Base-by-base conservation (phyloP, 2,329 filamentous ascomycete genomes). In the Achaetomium macrosporum region DNA sequence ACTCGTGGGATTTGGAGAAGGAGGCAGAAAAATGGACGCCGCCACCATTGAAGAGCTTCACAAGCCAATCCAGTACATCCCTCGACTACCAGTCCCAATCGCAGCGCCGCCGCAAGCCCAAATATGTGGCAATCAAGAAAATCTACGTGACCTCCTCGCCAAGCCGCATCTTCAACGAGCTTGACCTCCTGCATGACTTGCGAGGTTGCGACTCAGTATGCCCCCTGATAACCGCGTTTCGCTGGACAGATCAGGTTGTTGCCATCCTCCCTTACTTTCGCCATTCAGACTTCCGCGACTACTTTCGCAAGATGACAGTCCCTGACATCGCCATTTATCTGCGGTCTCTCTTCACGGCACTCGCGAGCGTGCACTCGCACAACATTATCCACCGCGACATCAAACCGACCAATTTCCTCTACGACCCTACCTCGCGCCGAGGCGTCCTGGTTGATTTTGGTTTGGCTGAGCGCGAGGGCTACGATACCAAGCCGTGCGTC, bases 71-170 rank as follows among this genome's bases (percentile, higher is more conserved):
- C 19, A 51, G 46, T 39, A 44, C 42, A 12, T 42, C 47, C 0
- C 41, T 52, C 44, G 50, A 50, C 15, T 46, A 51, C 37, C 37
- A 15, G 35, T 33, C 45, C 68, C 63, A 65, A 41, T 61, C 60
- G 17, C 65, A 62, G 19, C 68, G 68, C 39, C 73, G 72, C 50
- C 73, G 72, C 47, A 78, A 73, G 60, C 76, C 86, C 20, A 88
- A 87, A 66, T 97, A 86, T 65, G 95, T 99, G 57, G 93, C 95
- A 17, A 88, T 99, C 70, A 99, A 99, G 74, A 99, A 99, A 74
- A 99, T 99, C 62, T 99, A 99, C 69, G 93, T 97, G 59, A 99
- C 95, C 0, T 96, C 91, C 57, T 96, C 90, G 61, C 93, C 93
- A 0, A 79, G 85, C 29, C 88, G 93, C 42, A 97, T 99, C 62